Base-by-base conservation (phyloP, 176 grass and related monocot genomes). In the Oryza brachyantha region DNA sequence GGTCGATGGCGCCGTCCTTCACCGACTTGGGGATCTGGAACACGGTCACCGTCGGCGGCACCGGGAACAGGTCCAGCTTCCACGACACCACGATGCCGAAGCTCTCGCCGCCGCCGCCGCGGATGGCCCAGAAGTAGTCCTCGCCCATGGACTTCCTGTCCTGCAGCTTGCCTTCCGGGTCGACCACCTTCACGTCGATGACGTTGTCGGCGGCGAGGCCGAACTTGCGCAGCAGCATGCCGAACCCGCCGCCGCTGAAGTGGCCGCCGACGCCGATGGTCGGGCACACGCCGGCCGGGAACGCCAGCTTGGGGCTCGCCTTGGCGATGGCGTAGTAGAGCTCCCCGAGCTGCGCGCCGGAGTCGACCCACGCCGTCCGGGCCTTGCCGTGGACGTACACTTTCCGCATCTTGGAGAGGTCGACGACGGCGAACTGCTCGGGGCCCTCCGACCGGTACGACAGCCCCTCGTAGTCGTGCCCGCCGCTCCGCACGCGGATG, bases 381-480 rank as follows among this genome's bases (percentile, higher is more conserved):
- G 54, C 17, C 17, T 83, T 67, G 3, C 29, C 40, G 55, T 92
- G 79, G 31, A 89, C 13, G 17, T 7, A 10, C 31, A 89, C 60
- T 0, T 64, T 64, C 19, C 76, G 77, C 62, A 85, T 70, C 17
- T 43, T 75, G 32, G 65, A 36, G 14, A 89, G 71, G 42, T 89
- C 87, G 41, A 88, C 70, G 61, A 89, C 50, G 37, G 72, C 64
- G 37, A 92, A 89, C 10, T 0, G 16, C 29, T 81, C 75, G 1
- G 62, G 57, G 14, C 42, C 10, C 10, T 71, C 11, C 1, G 90
- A 80, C 2, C 79, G 34, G 83, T 79, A 93, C 0, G 93, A 97
- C 10, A 97, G 72, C 64, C 93, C 93, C 70, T 96, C 89, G 36
- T 87, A 90, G 75, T 96, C 93, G 50, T 96, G 93, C 1, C 93